phyloP scores from a whole-genome alignment of 768 basidiomycete species.

The Boletus insuetus region DNA sequence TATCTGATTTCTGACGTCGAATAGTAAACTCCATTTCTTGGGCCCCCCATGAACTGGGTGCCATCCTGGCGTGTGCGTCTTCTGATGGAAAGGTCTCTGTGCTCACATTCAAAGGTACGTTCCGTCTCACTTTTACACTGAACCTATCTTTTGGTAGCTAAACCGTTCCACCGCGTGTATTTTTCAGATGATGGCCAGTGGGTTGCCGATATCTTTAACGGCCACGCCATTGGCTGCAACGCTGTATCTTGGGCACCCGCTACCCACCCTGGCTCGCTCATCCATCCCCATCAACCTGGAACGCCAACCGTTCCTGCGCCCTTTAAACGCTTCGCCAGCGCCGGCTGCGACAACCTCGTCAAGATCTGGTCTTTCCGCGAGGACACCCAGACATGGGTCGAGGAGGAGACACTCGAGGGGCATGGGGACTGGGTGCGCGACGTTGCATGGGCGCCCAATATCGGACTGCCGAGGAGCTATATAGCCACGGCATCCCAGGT shows the following conservation, averaged over 20 bases:
- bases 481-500: constrained; percentile 95
- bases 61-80: constrained; percentile 94
- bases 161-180: background rate
- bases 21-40: constrained; percentile 96
- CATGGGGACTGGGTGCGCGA: constrained; percentile 98
- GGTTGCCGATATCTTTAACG: constrained; percentile 93
- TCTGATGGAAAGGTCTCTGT: constrained; percentile 98
- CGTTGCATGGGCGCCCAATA: constrained; percentile 98
- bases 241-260: constrained; percentile 98
- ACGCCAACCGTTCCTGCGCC: constrained; percentile 41
- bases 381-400: constrained; percentile 83
- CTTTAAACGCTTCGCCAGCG: constrained; percentile 91
- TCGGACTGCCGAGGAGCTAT: constrained; percentile 90
- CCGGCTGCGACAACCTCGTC: constrained; percentile 94
- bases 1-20: background rate
- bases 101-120: constrained; percentile 90
- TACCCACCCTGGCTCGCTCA: constrained; percentile 79
- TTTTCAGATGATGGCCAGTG: constrained; percentile 89
- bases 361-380: constrained; percentile 92
- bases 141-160: background rate
- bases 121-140: background rate
- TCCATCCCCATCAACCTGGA: constrained; percentile 58
- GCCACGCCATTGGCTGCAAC: constrained; percentile 95
- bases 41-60: constrained; percentile 98
- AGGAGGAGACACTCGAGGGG: constrained; percentile 87